These are phyloP conservation scores for Furcasterigmium sp. DNA, from an alignment of 2,329 filamentous ascomycete species.

Conservation along the genomic window DNA sequence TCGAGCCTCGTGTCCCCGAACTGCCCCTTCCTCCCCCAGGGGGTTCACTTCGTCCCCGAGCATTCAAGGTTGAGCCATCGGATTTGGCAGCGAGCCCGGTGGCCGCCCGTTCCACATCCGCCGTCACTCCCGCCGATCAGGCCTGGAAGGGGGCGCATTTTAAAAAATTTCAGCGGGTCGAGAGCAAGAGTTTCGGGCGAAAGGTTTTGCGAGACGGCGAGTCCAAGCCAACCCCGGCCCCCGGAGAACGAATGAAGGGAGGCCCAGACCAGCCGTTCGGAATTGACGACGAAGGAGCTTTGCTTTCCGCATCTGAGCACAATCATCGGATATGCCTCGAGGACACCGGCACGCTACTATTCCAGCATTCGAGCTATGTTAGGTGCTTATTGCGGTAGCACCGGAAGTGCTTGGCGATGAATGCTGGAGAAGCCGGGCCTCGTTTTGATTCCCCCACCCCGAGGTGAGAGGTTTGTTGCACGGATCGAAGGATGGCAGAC, in stretches of 20 bases:
- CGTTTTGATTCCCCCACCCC: not conserved
- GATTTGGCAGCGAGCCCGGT: not conserved
- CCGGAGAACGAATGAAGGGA: not conserved
- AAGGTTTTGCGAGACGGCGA: conserved; percentile 1
- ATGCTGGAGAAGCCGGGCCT: too few species aligned
- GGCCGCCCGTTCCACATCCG: not conserved
- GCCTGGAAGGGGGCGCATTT: not conserved
- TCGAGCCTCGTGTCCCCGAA: too few species aligned
- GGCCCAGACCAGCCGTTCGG: not conserved
- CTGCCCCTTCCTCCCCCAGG: too few species aligned
- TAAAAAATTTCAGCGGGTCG: conserved; percentile 2
- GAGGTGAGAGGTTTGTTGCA: not conserved
- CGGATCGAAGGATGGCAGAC: not conserved
- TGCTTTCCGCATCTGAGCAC: too few species aligned
- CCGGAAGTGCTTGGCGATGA: too few species aligned
- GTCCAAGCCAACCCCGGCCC: not conserved
- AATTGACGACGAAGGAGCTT: too few species aligned
- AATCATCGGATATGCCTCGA: too few species aligned
- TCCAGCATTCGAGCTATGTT: too few species aligned
- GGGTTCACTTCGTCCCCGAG: too few species aligned
- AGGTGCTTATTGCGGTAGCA: too few species aligned
- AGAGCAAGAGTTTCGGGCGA: not conserved
- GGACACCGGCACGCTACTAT: too few species aligned
- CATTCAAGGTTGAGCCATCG: not conserved
- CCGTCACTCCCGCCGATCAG: not conserved